These are phyloP conservation scores for Malassezia nana DNA, from an alignment of 1,284 basidiomycete species.

Conservation along the genomic window DNA sequence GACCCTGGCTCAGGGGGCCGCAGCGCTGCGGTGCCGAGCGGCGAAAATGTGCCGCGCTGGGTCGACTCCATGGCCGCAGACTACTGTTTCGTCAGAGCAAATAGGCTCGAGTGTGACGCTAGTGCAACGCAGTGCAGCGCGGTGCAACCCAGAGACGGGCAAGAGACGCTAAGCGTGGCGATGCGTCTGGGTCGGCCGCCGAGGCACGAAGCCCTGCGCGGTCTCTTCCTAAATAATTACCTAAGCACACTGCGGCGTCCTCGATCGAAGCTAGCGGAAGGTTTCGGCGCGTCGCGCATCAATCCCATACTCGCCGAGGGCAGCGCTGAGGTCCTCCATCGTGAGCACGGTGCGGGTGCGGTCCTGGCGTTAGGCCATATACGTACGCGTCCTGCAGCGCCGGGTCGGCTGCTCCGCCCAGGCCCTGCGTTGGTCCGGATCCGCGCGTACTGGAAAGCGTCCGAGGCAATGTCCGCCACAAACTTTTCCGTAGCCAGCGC, in stretches of 20 bases:
- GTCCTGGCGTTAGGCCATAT: conserved; percentile 51
- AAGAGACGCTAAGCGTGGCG: background rate
- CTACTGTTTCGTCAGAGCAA: too few species aligned
- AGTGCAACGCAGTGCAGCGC: background rate
- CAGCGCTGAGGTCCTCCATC: conserved; percentile 90
- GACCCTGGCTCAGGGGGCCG: conserved; percentile 5
- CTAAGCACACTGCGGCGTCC: conserved; percentile 6
- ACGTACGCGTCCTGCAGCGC: conserved; percentile 6
- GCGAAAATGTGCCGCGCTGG: background rate
- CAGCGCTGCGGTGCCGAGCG: background rate
- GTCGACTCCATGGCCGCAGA: background rate
- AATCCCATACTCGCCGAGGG: conserved; percentile 78
- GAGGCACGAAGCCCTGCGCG: background rate
- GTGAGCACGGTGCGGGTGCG: conserved; percentile 91
- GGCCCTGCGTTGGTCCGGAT: conserved; percentile 61
- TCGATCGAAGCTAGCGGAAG: conserved; percentile 31
- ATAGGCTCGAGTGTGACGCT: background rate
- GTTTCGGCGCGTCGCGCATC: conserved; percentile 42
- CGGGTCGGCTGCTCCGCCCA: conserved; percentile 34
- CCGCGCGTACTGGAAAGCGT: conserved; percentile 94
- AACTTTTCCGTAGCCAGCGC: conserved; percentile 97
- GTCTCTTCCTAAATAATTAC: conserved; percentile 5
- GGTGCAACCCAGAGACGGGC: background rate
- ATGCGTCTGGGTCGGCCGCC: background rate
- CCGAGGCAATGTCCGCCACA: conserved; percentile 88